A percentile compares a stretch with the other conserved stretches of the same genome.
These are phyloP conservation scores for Trichodelitschia bisporula DNA, from an alignment of 495 filamentous ascomycete species.

Conservation along the genomic window DNA sequence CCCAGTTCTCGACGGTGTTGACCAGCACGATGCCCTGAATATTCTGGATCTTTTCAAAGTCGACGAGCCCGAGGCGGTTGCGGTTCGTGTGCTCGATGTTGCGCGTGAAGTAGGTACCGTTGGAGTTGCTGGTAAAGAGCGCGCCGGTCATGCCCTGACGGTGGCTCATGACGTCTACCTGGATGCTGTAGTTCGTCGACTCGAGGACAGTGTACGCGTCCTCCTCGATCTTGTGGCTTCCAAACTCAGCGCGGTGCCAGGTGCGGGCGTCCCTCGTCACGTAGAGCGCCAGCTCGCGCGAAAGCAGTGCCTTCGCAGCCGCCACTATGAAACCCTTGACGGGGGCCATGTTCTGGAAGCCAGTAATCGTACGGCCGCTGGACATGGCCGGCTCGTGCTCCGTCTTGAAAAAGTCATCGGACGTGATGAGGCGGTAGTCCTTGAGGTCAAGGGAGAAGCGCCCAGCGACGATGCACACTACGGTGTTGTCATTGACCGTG, in stretches of 20 bases:
- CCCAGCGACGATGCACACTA: slow-evolving; percentile 58
- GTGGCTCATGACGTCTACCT: slow-evolving; percentile 72
- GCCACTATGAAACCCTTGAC: slow-evolving; percentile 72
- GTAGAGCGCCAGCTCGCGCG: slow-evolving; percentile 73
- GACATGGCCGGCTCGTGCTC: slow-evolving; percentile 49
- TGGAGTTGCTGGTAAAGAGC: slow-evolving; percentile 81
- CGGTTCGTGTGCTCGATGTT: slow-evolving; percentile 86
- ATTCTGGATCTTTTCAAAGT: slow-evolving; percentile 75
- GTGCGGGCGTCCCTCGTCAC: slow-evolving; percentile 51
- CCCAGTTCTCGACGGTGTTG: slow-evolving; percentile 69
- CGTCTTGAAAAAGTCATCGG: slow-evolving; percentile 44
- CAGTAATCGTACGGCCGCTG: slow-evolving; percentile 40
- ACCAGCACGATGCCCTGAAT: slow-evolving; percentile 83
- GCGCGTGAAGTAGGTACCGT: slow-evolving; percentile 80
- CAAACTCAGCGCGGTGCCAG: slow-evolving; percentile 89
- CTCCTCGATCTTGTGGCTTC: slow-evolving; percentile 50
- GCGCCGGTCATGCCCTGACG: slow-evolving; percentile 43
- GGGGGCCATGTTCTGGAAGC: slow-evolving; percentile 48
- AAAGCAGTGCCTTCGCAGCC: slow-evolving; percentile 51
- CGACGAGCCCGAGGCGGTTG: slow-evolving; percentile 40
- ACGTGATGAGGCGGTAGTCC: slow-evolving; percentile 51
- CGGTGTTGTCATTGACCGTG: slow-evolving; percentile 32
- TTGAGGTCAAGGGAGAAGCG: slow-evolving; percentile 32
- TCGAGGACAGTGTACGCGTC: slow-evolving; percentile 85
- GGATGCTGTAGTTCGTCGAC: slow-evolving; percentile 89